Evolutionary conservation across 345 rosid genomes (phyloP).

Genomic region (Eucalyptus erythrocorys): DNA sequence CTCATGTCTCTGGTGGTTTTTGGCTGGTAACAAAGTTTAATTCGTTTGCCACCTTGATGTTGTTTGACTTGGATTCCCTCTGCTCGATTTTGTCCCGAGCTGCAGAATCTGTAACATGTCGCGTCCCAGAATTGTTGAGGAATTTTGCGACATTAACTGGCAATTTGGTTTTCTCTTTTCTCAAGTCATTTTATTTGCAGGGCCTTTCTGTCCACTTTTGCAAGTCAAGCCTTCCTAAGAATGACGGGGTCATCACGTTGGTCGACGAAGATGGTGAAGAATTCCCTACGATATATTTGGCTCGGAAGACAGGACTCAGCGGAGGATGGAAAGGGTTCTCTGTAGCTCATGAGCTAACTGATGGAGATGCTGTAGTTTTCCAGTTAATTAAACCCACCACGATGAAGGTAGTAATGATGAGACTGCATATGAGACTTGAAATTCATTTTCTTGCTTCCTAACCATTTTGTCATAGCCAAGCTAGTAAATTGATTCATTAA

Average conservation of each 20-base stretch:
- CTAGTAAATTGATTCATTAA: background rate
- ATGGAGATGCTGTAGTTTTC: conserved; percentile 59
- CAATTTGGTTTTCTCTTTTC: background rate
- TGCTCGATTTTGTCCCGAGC: background rate
- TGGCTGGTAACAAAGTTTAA: conserved; percentile 51
- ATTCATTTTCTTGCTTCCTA: background rate
- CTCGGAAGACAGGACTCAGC: conserved; percentile 40
- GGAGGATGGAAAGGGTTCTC: conserved; percentile 83
- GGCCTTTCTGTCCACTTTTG: conserved; percentile 55
- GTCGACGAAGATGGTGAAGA: conserved; percentile 33
- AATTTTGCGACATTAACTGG: background rate
- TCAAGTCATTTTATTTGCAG: background rate
- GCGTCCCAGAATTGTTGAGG: background rate
- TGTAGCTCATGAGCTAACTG: conserved; percentile 45
- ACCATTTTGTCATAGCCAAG: background rate
- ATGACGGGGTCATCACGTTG: conserved; percentile 25
- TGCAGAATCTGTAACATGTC: background rate
- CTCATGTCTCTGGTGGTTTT: conserved; percentile 86
- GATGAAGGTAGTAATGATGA: conserved; percentile 28
- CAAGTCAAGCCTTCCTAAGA: conserved; percentile 22
- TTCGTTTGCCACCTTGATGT: background rate
- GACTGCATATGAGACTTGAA: background rate
- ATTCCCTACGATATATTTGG: conserved; percentile 33
- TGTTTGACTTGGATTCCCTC: background rate
- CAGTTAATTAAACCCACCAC: conserved; percentile 29